Evolutionary conservation across 495 filamentous ascomycete species (phyloP), one percentile per base, ranked within the genome.

Genomic region (Penicillium angulare): DNA sequence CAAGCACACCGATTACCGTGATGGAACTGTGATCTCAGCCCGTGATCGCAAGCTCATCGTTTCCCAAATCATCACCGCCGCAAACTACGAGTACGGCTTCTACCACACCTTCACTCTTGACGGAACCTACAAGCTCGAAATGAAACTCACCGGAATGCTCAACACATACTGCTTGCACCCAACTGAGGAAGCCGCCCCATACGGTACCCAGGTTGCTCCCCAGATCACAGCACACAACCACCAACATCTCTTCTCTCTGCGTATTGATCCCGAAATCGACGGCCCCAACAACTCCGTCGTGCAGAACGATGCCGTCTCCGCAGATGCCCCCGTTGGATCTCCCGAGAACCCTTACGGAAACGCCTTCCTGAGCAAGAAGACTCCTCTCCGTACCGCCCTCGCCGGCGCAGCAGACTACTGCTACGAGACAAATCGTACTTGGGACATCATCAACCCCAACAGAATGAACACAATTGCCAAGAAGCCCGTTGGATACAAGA

Each of bases 51-150:
- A 95, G 61, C 79, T 97, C 47, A 77, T 97, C 55, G 78, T 97
- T 60, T 92, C 89, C 18, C 92, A 96, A 46, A 87, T 96, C 59
- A 96, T 97, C 75, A 97, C 92, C 1, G 92, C 92, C 7, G 90
- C 92, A 42, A 97, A 97, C 74, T 97, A 97, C 72, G 92, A 97
- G 69, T 97, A 97, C 72, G 92, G 90, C 49, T 86, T 89, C 21
- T 87, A 93, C 73, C 96, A 92, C 89, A 84, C 89, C 60, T 90
- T 97, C 76, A 90, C 95, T 62, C 89, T 92, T 67, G 92, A 96
- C 57, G 92, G 90, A 43, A 95, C 91, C 10, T 83, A 97, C 60
- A 90, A 96, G 70, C 85, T 92, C 38, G 92, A 97, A 71, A 87
- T 97, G 71, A 96, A 93, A 66, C 84, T 96, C 40, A 96, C 92